Evolutionary conservation across 2,329 filamentous ascomycete species (phyloP).

Genomic region (Aspergillus pseudonomiae): DNA sequence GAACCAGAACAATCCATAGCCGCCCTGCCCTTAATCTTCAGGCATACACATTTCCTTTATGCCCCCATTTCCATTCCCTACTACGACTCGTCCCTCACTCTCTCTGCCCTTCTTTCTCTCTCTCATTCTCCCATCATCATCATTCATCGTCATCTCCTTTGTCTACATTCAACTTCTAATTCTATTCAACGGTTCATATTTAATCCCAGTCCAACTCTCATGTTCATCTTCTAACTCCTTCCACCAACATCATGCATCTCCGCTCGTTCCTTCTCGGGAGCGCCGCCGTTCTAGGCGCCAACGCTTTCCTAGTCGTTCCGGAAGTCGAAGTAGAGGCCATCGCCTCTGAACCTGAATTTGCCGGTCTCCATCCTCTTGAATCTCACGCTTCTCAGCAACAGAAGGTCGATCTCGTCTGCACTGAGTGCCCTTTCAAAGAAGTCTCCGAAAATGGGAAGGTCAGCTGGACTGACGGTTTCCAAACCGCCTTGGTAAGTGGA

Average conservation of each 20-base stretch:
- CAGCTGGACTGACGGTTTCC: conserved; percentile 38
- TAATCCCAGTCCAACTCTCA: conserved; percentile 6
- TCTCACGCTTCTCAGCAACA: conserved; percentile 30
- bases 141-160: conserved; percentile 6
- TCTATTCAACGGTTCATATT: not conserved
- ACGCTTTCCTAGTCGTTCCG: conserved; percentile 43
- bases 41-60: conserved; percentile 1
- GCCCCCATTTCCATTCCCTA: conserved; percentile 8
- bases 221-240: conserved; percentile 14
- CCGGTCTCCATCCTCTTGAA: conserved; percentile 29
- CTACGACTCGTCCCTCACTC: not conserved
- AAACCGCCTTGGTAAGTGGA: conserved; percentile 41
- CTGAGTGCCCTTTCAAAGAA: conserved; percentile 44
- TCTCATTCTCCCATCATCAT: conserved; percentile 9
- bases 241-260: conserved; percentile 34
- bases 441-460: conserved; percentile 30
- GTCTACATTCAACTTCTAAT: not conserved
- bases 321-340: conserved; percentile 32
- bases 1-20: not conserved
- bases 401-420: conserved; percentile 38
- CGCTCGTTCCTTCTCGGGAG: conserved; percentile 40
- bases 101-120: conserved; percentile 9
- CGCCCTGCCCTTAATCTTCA: not conserved
- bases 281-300: conserved; percentile 38
- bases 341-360: conserved; percentile 26